Evolutionary conservation across 441 rosid genomes (phyloP).

Genomic region (Cnidoscolus chayamansa): DNA sequence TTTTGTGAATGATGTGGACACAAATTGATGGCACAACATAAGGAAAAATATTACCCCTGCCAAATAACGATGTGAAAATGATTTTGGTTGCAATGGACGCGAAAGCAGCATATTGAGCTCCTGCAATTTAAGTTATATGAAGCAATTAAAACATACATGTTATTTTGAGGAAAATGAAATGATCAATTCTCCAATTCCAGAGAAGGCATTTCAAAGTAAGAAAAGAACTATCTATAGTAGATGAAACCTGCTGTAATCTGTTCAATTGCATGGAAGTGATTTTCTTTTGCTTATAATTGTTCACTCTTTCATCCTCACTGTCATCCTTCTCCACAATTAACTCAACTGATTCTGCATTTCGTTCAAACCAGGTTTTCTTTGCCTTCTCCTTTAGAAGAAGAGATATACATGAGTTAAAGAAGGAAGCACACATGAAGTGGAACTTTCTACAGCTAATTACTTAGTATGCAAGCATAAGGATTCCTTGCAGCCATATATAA

Average conservation of each 20-base stretch:
- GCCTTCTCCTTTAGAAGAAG: constrained; percentile 62
- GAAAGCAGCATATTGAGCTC: constrained; percentile 67
- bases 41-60: constrained; percentile 62
- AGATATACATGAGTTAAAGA: constrained; percentile 11
- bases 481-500: neutral
- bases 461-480: neutral
- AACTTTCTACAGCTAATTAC: constrained; percentile 4
- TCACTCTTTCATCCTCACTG: constrained; percentile 84
- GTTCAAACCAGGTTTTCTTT: constrained; percentile 73
- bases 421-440: neutral
- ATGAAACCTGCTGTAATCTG: constrained; percentile 64
- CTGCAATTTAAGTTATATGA: constrained; percentile 40
- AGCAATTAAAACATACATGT: neutral
- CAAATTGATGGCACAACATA: neutral
- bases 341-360: constrained; percentile 74
- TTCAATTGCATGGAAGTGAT: constrained; percentile 53
- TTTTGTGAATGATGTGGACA: neutral
- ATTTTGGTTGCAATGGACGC: constrained; percentile 72
- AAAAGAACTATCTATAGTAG: constrained; percentile 1
- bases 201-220: neutral
- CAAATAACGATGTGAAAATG: constrained; percentile 82
- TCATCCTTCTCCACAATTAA: constrained; percentile 65
- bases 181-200: neutral
- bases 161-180: constrained; percentile 6
- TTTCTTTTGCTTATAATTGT: constrained; percentile 59